Base-by-base conservation (phyloP, 2,329 filamentous ascomycete species). In the Phialophora macrospora region DNA sequence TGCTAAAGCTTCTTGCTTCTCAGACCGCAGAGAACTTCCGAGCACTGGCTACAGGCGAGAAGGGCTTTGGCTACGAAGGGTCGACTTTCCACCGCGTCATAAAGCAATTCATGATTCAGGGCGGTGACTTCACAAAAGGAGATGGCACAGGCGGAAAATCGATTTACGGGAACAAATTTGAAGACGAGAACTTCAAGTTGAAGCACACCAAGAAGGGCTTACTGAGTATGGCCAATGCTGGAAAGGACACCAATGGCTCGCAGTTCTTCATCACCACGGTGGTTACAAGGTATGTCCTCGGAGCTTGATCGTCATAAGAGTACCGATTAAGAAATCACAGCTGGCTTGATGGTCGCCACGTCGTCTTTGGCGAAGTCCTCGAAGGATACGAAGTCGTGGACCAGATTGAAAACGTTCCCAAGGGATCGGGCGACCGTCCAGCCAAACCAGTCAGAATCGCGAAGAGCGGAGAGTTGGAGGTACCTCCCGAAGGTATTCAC, bases 151-250 rank as follows among this genome's bases (percentile, higher is more conserved):
- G 87, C 68, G 87, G 87, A 71, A 88, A 88, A 80, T 88, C 85
- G 66, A 89, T 89, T 77, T 89, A 89, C 74, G 87, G 87, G 70
- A 78, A 81, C 67, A 88, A 88, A 79, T 89, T 90, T 77, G 78
- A 82, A 59, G 87, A 90, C 71, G 87, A 90, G 83, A 90, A 89
- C 83, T 88, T 90, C 81, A 88, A 89, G 81, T 80, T 89, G 74
- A 87, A 87, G 79, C 87, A 89, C 80, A 87, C 80, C 77, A 86
- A 86, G 78, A 85, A 84, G 75, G 86, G 86, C 65, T 80, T 87
- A 63, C 78, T 90, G 69, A 87, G 85, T 80, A 89, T 87, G 87
- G 87, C 85, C 72, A 88, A 88, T 78, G 80, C 84, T 62, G 86
- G 86, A 75, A 68, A 67, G 56, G 59, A 72, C 62, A 71, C 70